These are phyloP conservation scores for Hanseniaspora thailandica DNA, from an alignment of 805 yeast species.

Conservation along the genomic window DNA sequence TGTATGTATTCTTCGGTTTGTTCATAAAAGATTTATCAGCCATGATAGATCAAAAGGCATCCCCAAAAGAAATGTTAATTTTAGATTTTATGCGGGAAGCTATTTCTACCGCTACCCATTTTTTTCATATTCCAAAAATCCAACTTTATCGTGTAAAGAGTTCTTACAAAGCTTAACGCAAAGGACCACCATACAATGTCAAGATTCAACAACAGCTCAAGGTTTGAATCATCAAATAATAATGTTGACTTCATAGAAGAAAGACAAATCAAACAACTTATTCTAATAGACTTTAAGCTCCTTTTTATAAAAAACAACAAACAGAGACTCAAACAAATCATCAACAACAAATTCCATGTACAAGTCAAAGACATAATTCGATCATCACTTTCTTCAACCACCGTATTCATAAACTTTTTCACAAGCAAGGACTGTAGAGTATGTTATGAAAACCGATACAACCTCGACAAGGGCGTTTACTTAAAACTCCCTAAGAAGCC, in stretches of 20 bases:
- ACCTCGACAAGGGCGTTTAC: background rate
- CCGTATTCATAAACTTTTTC: background rate
- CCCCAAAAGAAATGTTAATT: too few relatives aligned
- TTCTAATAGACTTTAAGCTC: background rate
- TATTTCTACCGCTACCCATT: too few relatives aligned
- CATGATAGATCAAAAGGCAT: too few relatives aligned
- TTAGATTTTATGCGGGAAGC: too few relatives aligned
- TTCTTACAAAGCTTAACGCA: too few relatives aligned
- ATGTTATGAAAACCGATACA: conserved; percentile 2
- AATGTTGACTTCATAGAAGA: conserved; percentile 1
- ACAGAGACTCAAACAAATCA: background rate
- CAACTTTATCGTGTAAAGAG: too few relatives aligned
- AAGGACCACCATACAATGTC: background rate
- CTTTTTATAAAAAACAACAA: background rate
- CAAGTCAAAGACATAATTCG: background rate
- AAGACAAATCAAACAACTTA: conserved; percentile 6
- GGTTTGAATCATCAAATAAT: background rate
- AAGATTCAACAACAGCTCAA: background rate
- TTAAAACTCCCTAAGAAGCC: conserved; percentile 4
- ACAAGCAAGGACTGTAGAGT: background rate
- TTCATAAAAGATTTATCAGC: too few relatives aligned
- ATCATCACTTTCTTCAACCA: background rate
- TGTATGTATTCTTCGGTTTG: too few relatives aligned
- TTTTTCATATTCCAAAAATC: background rate
- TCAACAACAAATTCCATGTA: conserved; percentile 10